Evolutionary conservation across 1,284 basidiomycete genomes (phyloP).

Genomic region (Xerocomus cyaneibrunnescens): DNA sequence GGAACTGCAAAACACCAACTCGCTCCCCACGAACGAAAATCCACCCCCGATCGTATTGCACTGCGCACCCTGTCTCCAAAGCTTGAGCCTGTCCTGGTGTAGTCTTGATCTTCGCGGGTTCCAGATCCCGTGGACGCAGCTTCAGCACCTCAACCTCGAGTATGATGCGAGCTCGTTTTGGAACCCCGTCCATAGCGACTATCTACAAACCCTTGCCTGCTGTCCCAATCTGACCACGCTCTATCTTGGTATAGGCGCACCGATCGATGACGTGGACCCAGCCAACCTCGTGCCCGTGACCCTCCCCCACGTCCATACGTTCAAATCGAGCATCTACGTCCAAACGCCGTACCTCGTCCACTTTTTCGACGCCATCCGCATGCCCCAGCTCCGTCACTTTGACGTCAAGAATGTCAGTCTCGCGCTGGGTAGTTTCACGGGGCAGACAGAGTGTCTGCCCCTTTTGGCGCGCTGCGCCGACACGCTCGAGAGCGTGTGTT

Average conservation of each 20-base stretch:
- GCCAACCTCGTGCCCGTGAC: constrained; percentile 21
- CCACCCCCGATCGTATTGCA: constrained; percentile 28
- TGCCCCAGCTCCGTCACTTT: constrained; percentile 28
- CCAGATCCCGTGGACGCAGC: constrained; percentile 32
- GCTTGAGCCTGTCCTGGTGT: constrained; percentile 32
- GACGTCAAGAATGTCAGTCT: constrained; percentile 31
- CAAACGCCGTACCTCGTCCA: constrained; percentile 28
- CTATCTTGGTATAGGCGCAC: constrained; percentile 27
- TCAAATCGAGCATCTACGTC: constrained; percentile 26
- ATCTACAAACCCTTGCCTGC: constrained; percentile 24
- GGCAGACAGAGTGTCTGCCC: constrained; percentile 31
- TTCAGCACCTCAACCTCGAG: constrained; percentile 30
- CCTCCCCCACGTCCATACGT: constrained; percentile 29
- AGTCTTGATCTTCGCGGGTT: constrained; percentile 30
- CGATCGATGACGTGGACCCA: constrained; percentile 17
- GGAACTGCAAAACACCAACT: constrained; percentile 31
- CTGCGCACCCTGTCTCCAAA: constrained; percentile 30
- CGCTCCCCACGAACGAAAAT: constrained; percentile 26
- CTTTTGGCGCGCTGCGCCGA: constrained; percentile 27
- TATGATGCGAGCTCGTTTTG: constrained; percentile 32
- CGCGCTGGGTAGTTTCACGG: constrained; percentile 25
- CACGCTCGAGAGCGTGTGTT: constrained; percentile 32
- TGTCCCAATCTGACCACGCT: constrained; percentile 32
- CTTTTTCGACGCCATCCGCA: constrained; percentile 30
- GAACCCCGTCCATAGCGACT: constrained; percentile 33